Base-by-base conservation (phyloP, 1,284 basidiomycete species). In the Anthracocystis setariae region DNA sequence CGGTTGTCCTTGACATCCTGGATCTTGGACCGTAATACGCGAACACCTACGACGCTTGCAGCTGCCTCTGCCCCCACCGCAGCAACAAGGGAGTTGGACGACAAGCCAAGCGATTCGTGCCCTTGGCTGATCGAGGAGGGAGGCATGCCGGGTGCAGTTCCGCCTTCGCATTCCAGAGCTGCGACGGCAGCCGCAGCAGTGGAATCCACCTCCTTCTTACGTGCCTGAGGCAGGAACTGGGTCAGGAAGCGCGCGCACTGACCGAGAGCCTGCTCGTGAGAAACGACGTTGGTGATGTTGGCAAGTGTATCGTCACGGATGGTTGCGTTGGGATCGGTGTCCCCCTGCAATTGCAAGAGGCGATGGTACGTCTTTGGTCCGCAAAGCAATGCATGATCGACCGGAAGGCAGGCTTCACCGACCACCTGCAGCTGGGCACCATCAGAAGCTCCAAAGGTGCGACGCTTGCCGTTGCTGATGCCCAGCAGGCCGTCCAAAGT, bases 221-320 rank as follows among this genome's bases (percentile, higher is more conserved):
- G 55, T 8, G 71, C 71, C 33, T 69, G 60, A 24, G 71, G 66
- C 58, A 73, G 17, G 39, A 62, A 69, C n/a, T 58, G 59, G 12
- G 56, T 66, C 37, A 73, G 61, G 40, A 62, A 73, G 39, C 53
- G 61, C 20, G 61, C 46, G 58, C 71, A 69, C 48, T 73, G 71
- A 3, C 71, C 71, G 20, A 73, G 55, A 17, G 71, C 71, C 46
- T 73, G 71, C 46, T 73, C 71, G 65, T 73, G 71, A 23, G 71
- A 73, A 25, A 69, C 61, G 53, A 73, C 71, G 12, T 73, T 65
- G 57, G 65, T 73, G 42, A 73, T 66, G 55, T 73, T 69, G 21
- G 71, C 59, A 7, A 73, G 48, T 12, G 71, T 69, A 20, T 73
- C 66, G 55, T 62, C 60, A 20, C 66, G 57, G 17, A 73, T 68